Evolutionary conservation across 345 rosid genomes (phyloP).

Genomic region (Ceriops decandra): DNA sequence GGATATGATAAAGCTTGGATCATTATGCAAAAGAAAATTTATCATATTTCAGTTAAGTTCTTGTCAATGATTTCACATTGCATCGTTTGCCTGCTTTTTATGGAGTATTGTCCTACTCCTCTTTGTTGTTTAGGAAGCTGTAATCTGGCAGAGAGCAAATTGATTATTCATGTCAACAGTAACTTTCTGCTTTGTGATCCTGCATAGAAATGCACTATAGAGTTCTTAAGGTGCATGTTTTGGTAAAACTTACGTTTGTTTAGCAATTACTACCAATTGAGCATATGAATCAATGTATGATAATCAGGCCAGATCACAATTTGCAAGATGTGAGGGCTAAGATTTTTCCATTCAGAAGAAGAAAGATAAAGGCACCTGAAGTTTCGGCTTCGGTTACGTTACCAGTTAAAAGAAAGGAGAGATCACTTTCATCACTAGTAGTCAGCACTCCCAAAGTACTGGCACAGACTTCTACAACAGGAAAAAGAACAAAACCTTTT

Average conservation of each 20-base stretch:
- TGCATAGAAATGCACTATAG: slow-evolving; percentile 4
- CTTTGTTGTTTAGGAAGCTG: too few relatives aligned
- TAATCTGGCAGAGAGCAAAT: too few relatives aligned
- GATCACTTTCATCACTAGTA: slow-evolving; percentile 33
- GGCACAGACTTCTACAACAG: slow-evolving; percentile 16
- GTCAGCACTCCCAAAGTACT: slow-evolving; percentile 28
- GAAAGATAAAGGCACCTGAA: slow-evolving; percentile 29
- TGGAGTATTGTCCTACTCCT: not conserved
- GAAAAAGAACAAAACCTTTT: slow-evolving; percentile 27
- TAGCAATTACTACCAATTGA: too few relatives aligned
- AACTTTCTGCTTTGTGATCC: not conserved
- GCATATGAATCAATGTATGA: slow-evolving; percentile 9
- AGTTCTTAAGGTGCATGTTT: slow-evolving; percentile 2
- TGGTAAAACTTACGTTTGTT: not conserved
- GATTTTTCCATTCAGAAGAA: slow-evolving; percentile 34
- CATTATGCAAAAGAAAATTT: too few relatives aligned
- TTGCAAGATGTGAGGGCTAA: slow-evolving; percentile 33
- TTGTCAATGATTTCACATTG: not conserved
- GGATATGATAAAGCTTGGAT: too few relatives aligned
- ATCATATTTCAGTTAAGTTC: not conserved
- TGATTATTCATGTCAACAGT: not conserved
- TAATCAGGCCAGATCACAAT: slow-evolving; percentile 31
- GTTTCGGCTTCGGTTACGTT: slow-evolving; percentile 11
- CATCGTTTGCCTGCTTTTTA: not conserved
- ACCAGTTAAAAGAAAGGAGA: slow-evolving; percentile 28